Conservation (phyloP, 208 protist genomes). For the Trichomonas gallinae region DNA sequence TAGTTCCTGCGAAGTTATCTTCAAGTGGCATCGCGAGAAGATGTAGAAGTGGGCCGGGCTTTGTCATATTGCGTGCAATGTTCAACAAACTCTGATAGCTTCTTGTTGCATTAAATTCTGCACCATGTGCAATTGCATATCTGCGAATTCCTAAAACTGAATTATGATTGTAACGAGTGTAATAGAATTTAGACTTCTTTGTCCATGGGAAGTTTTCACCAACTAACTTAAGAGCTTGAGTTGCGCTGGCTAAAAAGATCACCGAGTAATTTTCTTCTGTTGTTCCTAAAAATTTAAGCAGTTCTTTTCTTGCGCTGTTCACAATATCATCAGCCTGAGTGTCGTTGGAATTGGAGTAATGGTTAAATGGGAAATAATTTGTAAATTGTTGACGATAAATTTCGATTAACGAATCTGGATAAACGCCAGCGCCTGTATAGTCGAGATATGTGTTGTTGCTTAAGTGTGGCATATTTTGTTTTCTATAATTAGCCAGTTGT, state of each 20-base stretch:
- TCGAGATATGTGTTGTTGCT: not conserved
- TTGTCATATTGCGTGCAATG: not conserved
- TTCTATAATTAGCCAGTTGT: not conserved
- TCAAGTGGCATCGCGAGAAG: constrained; percentile 23
- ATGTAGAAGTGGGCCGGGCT: not conserved
- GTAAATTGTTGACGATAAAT: not conserved
- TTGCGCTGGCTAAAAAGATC: constrained; percentile 26
- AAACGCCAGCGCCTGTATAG: constrained; percentile 17
- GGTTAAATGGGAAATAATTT: not conserved
- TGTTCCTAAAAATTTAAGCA: not conserved
- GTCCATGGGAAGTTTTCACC: constrained; percentile 25
- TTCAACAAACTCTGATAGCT: not conserved
- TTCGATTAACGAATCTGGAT: not conserved
- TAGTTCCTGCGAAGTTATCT: constrained; percentile 27
- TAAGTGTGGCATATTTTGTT: not conserved
- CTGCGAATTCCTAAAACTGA: constrained; percentile 24
- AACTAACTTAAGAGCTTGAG: constrained; percentile 16
- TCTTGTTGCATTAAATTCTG: not conserved
- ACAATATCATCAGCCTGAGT: not conserved
- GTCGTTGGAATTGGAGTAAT: not conserved
- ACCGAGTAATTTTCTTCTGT: not conserved
- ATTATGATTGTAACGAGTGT: constrained; percentile 26
- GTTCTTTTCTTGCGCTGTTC: not conserved
- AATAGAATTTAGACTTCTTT: not conserved
- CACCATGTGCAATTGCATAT: constrained; percentile 20